phyloP scores from a whole-genome alignment of 225 moss, liverwort and hornwort species.

The Takakia lepidozioides region DNA sequence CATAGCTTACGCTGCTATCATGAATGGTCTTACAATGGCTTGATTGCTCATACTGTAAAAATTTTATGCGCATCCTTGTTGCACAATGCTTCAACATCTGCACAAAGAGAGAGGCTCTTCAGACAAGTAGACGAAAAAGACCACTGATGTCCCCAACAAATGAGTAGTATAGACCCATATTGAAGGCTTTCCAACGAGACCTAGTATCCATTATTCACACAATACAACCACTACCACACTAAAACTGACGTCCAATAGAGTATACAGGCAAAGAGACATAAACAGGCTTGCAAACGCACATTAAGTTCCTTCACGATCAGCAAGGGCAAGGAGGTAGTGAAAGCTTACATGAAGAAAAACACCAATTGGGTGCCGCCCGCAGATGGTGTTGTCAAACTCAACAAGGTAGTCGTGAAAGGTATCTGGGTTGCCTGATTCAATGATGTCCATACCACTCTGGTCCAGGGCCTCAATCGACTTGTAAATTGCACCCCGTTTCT shows the following conservation, averaged over 20 bases:
- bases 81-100: constrained; percentile 77
- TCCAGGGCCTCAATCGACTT: constrained; percentile 96
- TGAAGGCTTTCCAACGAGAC: too few species aligned
- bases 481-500: constrained; percentile 81
- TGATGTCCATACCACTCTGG: constrained; percentile 83
- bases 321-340: background rate
- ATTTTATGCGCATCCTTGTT: constrained; percentile 66
- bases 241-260: background rate
- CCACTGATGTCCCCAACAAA: too few species aligned
- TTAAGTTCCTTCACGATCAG: too few species aligned
- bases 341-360: constrained; percentile 75
- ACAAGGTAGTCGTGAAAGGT: constrained; percentile 76
- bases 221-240: background rate
- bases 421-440: constrained; percentile 78
- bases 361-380: constrained; percentile 87
- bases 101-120: constrained; percentile 6
- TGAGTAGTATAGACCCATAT: too few species aligned
- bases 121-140: too few species aligned
- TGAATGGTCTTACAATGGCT: constrained; percentile 87
- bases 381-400: constrained; percentile 86
- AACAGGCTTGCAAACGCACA: too few species aligned
- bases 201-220: background rate
- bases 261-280: too few species aligned
- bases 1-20: constrained; percentile 97
- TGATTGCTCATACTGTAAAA: constrained; percentile 92